Percentiles rank a stretch among this genome's conserved stretches.
Conservation (phyloP, 768 basidiomycete species). For the Psilocybe subaeruginosa region DNA sequence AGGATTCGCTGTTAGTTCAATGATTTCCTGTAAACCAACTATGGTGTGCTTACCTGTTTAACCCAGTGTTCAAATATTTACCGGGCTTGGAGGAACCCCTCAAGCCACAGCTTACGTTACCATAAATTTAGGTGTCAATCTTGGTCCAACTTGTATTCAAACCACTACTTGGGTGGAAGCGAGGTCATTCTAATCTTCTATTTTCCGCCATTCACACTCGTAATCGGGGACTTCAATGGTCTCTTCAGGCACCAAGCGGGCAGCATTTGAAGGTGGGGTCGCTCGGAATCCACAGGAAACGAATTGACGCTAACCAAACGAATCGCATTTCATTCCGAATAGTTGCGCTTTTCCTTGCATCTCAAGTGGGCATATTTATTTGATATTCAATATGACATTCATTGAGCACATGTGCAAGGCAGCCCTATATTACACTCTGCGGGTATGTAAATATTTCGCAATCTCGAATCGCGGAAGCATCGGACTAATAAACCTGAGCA, state of each 20-base stretch:
- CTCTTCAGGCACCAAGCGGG: constrained; percentile 41
- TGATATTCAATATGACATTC: constrained; percentile 6
- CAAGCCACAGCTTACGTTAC: background rate
- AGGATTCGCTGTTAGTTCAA: too few species aligned
- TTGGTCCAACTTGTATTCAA: background rate
- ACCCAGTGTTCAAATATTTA: too few species aligned
- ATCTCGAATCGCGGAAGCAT: background rate
- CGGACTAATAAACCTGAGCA: constrained; percentile 26
- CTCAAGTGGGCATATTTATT: constrained; percentile 43
- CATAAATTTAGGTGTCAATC: background rate
- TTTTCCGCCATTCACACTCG: background rate
- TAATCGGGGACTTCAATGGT: constrained; percentile 26
- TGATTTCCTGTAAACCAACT: too few species aligned
- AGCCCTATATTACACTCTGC: constrained; percentile 76
- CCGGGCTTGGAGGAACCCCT: too few species aligned
- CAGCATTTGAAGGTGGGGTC: constrained; percentile 45
- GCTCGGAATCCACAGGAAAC: constrained; percentile 1
- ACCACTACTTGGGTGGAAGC: background rate
- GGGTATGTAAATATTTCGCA: constrained; percentile 44
- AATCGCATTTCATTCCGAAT: constrained; percentile 2
- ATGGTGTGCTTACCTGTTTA: too few species aligned
- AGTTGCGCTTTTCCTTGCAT: constrained; percentile 57
- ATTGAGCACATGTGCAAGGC: constrained; percentile 51
- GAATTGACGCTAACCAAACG: background rate
- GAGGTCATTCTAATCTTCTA: background rate